Evolutionary conservation across 768 basidiomycete species (phyloP), one percentile per base, ranked within the genome.

Genomic region (Serendipita vermifera): DNA sequence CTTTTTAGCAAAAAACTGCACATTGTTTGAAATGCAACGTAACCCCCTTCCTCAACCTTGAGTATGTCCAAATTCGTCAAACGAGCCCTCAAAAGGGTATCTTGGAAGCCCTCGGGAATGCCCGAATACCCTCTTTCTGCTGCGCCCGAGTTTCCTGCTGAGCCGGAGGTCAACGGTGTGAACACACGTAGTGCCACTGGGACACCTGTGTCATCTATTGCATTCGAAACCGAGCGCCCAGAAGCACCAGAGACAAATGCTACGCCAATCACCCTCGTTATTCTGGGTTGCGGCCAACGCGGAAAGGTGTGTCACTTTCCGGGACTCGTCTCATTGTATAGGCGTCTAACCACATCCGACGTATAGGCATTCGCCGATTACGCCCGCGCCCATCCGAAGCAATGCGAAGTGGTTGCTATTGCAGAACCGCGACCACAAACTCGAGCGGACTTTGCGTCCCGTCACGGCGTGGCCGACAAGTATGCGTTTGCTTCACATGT

Each of bases 271-370:
- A 90, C 86, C 0, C 62, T 92, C 33, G 87, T 80, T 13, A 71
- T 92, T 58, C 67, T 93, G 31, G 90, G 90, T 17, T 88, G 87
- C 62, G 90, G 90, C 4, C 81, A 86, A 65, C 80, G 90, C 56
- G 90, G 89, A 54, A 75, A 74, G 71, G 88, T 87, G 59, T 33
- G 69, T 41, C 46, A 24, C 38, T 9, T 11, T 32, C 22, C 17
- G 11, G 14, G 15, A 14, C 24, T n/a, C 26, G n/a, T 36, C 26
- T 5, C 2, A 36, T 17, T 58, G 48, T 53, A 14, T 51, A n/a
- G n/a, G n/a, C n/a, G n/a, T n/a, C n/a, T n/a, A n/a, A n/a, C n/a
- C n/a, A n/a, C n/a, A n/a, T n/a, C n/a, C n/a, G n/a, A n/a, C n/a
- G n/a, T n/a, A 17, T 31, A 32, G 36, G 33, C 26, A 36, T 92